A percentile compares a stretch with the other conserved stretches of the same genome.
These are phyloP conservation scores for Polytrichum commune DNA, from an alignment of 225 moss, liverwort and hornwort species.

Conservation along the genomic window DNA sequence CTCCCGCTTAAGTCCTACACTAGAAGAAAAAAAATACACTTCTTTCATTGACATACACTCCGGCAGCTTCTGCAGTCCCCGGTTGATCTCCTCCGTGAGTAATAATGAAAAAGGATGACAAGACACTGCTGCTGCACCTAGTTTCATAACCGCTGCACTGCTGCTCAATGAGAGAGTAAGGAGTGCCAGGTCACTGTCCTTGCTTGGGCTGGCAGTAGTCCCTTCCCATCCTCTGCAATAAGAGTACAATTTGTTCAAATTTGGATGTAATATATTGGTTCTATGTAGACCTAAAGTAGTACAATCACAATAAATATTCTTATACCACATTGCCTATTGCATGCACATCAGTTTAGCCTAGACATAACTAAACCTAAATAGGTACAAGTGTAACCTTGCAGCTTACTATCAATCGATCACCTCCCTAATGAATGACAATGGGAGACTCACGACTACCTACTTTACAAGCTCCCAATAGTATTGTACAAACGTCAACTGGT, in stretches of 20 bases:
- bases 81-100: slow-evolving; percentile 51
- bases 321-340: no score
- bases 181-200: slow-evolving; percentile 50
- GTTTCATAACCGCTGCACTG: slow-evolving; percentile 55
- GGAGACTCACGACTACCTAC: no score
- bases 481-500: no score
- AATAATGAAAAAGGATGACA: slow-evolving; percentile 46
- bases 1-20: slow-evolving; percentile 54
- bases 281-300: no score
- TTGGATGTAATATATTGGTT: no score
- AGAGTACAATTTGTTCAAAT: neutral
- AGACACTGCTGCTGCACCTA: slow-evolving; percentile 54
- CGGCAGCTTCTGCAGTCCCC: slow-evolving; percentile 50
- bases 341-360: no score
- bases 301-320: no score
- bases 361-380: no score
- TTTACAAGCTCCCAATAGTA: no score
- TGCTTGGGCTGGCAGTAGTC: slow-evolving; percentile 37
- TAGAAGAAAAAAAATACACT: slow-evolving; percentile 44
- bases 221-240: slow-evolving; percentile 57
- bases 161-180: slow-evolving; percentile 47
- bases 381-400: no score
- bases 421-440: no score
- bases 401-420: no score
- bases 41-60: slow-evolving; percentile 50